Conservation (phyloP, 2,329 filamentous ascomycete genomes). For the Corinectria fuckeliana region DNA sequence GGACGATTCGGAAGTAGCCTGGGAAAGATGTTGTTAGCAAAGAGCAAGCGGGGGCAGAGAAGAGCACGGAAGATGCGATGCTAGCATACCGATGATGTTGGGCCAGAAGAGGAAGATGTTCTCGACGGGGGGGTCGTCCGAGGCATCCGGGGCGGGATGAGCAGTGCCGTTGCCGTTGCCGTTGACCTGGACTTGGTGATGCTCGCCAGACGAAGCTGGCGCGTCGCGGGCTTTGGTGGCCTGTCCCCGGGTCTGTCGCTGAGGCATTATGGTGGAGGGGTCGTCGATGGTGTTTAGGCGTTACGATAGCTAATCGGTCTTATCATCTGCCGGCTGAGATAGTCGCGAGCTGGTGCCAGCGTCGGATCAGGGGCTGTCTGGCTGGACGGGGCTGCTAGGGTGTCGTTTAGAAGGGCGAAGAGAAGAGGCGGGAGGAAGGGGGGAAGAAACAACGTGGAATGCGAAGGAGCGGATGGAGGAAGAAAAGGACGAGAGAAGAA, state of each 20-base stretch:
- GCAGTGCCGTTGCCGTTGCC: constrained; percentile 57
- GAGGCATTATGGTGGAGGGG: constrained; percentile 42
- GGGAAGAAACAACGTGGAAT: constrained; percentile 1
- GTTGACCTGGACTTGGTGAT: constrained; percentile 45
- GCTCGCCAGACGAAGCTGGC: constrained; percentile 39
- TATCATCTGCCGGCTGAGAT: constrained; percentile 34
- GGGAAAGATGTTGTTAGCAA: constrained; percentile 23
- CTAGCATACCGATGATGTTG: constrained; percentile 75
- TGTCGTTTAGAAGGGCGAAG: constrained; percentile 5
- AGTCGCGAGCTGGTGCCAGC: constrained; percentile 30
- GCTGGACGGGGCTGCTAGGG: constrained; percentile 21
- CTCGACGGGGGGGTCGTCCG: constrained; percentile 56
- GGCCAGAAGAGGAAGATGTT: constrained; percentile 86
- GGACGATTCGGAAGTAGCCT: constrained; percentile 80
- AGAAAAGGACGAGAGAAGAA: constrained; percentile 14
- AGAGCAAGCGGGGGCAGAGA: background rate
- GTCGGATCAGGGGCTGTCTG: constrained; percentile 33
- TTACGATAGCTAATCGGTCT: constrained; percentile 31
- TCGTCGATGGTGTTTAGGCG: constrained; percentile 16
- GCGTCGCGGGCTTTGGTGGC: constrained; percentile 44
- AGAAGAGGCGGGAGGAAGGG: background rate
- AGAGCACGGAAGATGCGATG: background rate
- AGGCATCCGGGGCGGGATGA: constrained; percentile 42
- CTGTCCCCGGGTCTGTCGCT: constrained; percentile 48
- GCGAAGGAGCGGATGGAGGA: constrained; percentile 39